These are phyloP conservation scores for Nakazawaea pomicola DNA, from an alignment of 805 yeast species.

Conservation along the genomic window DNA sequence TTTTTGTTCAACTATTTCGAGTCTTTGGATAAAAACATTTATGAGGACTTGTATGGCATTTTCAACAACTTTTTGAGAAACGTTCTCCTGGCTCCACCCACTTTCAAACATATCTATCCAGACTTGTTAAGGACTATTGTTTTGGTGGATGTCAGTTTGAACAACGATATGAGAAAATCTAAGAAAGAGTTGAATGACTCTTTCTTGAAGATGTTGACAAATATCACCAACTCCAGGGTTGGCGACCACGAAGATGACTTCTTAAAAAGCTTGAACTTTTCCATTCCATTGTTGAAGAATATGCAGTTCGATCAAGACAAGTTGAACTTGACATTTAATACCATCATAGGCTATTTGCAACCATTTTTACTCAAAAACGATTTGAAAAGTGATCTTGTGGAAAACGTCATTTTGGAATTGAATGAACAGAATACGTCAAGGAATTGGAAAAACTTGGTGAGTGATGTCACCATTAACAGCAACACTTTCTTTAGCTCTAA, in stretches of 20 bases:
- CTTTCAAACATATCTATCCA: constrained; percentile 47
- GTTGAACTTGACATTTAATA: constrained; percentile 5
- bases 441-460: constrained; percentile 59
- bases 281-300: constrained; percentile 1
- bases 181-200: constrained; percentile 32
- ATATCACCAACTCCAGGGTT: constrained; percentile 3
- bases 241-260: constrained; percentile 3
- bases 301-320: constrained; percentile 10
- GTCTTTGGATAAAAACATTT: constrained; percentile 67
- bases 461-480: constrained; percentile 41
- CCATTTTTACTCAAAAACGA: constrained; percentile 8
- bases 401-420: not conserved
- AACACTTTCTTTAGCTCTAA: constrained; percentile 4
- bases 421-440: constrained; percentile 27
- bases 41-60: constrained; percentile 73
- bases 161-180: constrained; percentile 7
- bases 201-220: constrained; percentile 26
- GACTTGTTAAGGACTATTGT: constrained; percentile 48
- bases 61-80: constrained; percentile 58
- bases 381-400: not conserved
- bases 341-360: constrained; percentile 4
- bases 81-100: constrained; percentile 38
- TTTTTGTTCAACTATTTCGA: constrained; percentile 59
- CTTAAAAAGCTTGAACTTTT: not conserved
- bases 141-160: constrained; percentile 49